A percentile compares a stretch with the other conserved stretches of the same genome.
These are phyloP conservation scores for Scortechinia acanthostroma DNA, from an alignment of 2,329 filamentous ascomycete genomes.

Conservation along the genomic window DNA sequence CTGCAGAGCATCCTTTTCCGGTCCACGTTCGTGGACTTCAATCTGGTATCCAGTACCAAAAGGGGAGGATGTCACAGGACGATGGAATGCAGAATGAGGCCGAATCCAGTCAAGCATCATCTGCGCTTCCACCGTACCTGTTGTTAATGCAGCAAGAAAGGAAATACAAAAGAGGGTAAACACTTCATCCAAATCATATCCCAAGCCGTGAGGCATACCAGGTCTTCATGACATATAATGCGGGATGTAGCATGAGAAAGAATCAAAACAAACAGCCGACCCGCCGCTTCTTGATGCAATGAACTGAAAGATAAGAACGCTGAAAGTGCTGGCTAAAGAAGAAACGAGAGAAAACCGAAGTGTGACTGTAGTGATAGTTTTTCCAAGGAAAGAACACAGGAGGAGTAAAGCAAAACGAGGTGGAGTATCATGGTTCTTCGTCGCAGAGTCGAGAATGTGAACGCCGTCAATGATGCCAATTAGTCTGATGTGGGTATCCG, in stretches of 20 bases:
- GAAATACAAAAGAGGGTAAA: background rate
- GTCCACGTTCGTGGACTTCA: too few relatives aligned
- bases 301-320: background rate
- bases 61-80: too few relatives aligned
- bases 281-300: constrained; percentile 3
- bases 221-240: background rate
- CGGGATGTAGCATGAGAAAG: background rate
- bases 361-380: too few relatives aligned
- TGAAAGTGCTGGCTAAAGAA: too few relatives aligned
- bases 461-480: constrained; percentile 3
- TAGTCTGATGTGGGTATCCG: constrained; percentile 1
- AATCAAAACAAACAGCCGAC: background rate
- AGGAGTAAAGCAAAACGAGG: background rate
- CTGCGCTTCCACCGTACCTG: too few relatives aligned
- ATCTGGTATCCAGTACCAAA: background rate
- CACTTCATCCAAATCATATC: constrained; percentile 2
- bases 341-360: too few relatives aligned
- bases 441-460: background rate
- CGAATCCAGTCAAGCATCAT: too few relatives aligned
- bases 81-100: too few relatives aligned
- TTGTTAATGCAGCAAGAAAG: background rate
- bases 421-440: constrained; percentile 2
- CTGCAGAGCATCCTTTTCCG: too few relatives aligned
- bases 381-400: background rate
- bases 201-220: constrained; percentile 1